These are phyloP conservation scores for Albugo laibachii DNA, from an alignment of 352 stramenopile species.

Conservation along the genomic window DNA sequence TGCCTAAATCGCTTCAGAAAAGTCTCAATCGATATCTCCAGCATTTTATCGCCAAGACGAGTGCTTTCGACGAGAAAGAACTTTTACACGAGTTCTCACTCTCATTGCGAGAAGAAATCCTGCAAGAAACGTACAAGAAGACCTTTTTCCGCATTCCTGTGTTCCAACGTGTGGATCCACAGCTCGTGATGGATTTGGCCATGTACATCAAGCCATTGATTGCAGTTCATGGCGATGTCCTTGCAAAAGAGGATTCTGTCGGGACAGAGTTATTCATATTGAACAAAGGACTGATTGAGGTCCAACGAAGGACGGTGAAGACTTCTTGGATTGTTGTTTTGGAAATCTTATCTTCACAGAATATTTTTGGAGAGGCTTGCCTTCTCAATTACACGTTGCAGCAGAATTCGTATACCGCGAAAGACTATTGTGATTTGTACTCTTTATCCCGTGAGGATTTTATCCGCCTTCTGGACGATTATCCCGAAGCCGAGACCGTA, in stretches of 20 bases:
- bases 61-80: conserved; percentile 50
- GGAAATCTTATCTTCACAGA: conserved; percentile 44
- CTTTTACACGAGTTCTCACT: conserved; percentile 58
- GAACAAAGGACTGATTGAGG: conserved; percentile 51
- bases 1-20: conserved; percentile 25
- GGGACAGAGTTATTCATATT: conserved; percentile 72
- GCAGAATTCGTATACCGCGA: conserved; percentile 53
- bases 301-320: conserved; percentile 28
- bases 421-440: conserved; percentile 52
- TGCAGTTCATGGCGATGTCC: conserved; percentile 33
- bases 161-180: conserved; percentile 40
- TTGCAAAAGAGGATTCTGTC: conserved; percentile 36
- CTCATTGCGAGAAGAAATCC: conserved; percentile 44
- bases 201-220: conserved; percentile 76
- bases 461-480: conserved; percentile 57
- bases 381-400: conserved; percentile 55
- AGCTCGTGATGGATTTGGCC: conserved; percentile 70
- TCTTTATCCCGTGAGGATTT: conserved; percentile 67
- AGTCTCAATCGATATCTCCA: conserved; percentile 51
- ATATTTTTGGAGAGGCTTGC: conserved; percentile 45
- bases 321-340: conserved; percentile 48
- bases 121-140: conserved; percentile 55
- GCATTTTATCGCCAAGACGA: conserved; percentile 64
- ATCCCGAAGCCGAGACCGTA: conserved; percentile 40
- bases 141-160: conserved; percentile 56